Base-by-base conservation (phyloP, 2,329 filamentous ascomycete genomes). In the Macrophomina pseudophaseolina region DNA sequence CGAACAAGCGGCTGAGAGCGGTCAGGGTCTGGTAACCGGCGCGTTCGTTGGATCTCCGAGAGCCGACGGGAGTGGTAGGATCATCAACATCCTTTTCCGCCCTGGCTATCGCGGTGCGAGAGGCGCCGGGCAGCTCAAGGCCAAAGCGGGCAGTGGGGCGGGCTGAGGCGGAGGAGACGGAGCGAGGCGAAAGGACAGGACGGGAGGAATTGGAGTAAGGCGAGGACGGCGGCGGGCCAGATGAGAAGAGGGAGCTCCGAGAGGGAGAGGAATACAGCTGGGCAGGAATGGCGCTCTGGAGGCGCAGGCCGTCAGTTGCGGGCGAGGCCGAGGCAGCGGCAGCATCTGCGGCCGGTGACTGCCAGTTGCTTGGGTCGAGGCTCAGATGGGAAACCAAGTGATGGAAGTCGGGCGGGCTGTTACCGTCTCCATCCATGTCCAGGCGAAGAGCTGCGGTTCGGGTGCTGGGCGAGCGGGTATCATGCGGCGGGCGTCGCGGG, bases 31-130 rank as follows among this genome's bases (percentile, higher is more conserved):
- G 75, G 52, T 80, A 79, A 23, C 80, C 76, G 44, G 74, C 71
- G 44, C 76, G 72, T 40, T 78, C 76, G 59, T 72, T 67, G 68
- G 68, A 68, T 5, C 70, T 70, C 5, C 72, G 69, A 65, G 69
- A 66, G 70, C 73, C 38, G 79, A 75, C 16, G 3, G 79, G 78
- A 1, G 76, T 79, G 9, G 76, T 80, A 0, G 82, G 81, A 70
- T 84, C 82, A 72, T 84, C 82, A 58, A 74, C 78, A 72, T 82
- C 81, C 71, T 84, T 84, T 68, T 83, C 80, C 6, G 80, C 82
- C 53, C 74, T 72, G 14, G 80, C 78, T 32, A 66, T 53, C n/a
- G 66, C 33, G 8, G 63, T 16, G 8, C 54, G 64, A 9, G 60
- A 49, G 54, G n/a, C 14, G 32, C 42, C 42, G 11, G 66, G 23